These are phyloP conservation scores for Carex cristatella DNA, from an alignment of 176 grass and related monocot species.

Conservation along the genomic window DNA sequence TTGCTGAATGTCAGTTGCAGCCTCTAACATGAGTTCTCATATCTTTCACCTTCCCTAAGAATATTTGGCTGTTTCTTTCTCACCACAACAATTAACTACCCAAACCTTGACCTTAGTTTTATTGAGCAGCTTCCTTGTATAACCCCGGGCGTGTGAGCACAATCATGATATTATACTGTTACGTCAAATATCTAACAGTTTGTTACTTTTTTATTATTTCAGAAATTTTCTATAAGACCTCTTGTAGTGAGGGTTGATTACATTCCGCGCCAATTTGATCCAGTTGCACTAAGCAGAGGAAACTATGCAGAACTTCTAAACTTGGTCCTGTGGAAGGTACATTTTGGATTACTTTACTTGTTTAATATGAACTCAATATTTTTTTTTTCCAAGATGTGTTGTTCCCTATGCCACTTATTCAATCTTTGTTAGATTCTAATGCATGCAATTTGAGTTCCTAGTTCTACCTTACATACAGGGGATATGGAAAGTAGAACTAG, in stretches of 20 bases:
- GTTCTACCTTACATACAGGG: background rate
- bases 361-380: background rate
- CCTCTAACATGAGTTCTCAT: background rate
- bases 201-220: slow-evolving; percentile 23
- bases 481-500: background rate
- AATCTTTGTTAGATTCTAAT: background rate
- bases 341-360: background rate
- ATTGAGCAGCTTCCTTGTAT: background rate
- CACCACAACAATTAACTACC: background rate
- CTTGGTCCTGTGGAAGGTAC: slow-evolving; percentile 97
- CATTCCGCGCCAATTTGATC: slow-evolving; percentile 90
- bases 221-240: slow-evolving; percentile 92
- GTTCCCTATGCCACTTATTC: background rate
- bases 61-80: background rate
- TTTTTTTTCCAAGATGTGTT: slow-evolving; percentile 5
- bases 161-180: background rate
- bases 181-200: background rate
- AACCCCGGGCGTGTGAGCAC: background rate
- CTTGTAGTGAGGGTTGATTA: slow-evolving; percentile 84
- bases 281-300: slow-evolving; percentile 75
- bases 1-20: background rate
- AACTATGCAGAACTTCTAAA: slow-evolving; percentile 98
- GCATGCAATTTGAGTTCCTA: background rate
- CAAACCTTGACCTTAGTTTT: background rate
- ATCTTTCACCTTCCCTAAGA: background rate